Evolutionary conservation across 371 early-diverging fungal genomes (phyloP).

Genomic region (Mortierella sp.): DNA sequence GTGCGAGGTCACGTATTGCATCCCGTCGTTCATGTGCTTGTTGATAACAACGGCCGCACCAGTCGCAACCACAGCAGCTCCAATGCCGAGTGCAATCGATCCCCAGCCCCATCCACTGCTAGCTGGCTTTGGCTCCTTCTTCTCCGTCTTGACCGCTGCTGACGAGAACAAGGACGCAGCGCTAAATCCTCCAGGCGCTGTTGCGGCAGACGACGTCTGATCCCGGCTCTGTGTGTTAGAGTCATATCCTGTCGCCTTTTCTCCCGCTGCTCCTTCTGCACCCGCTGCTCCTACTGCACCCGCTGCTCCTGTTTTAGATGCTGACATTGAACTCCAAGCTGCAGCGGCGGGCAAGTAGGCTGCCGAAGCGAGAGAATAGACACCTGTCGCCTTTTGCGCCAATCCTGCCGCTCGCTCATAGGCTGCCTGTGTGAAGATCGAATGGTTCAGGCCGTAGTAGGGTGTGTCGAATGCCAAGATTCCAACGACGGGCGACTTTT

Average conservation of each 20-base stretch:
- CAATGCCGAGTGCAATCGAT: slow-evolving; percentile 62
- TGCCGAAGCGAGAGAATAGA: slow-evolving; percentile 29
- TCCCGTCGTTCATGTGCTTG: slow-evolving; percentile 58
- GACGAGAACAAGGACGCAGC: slow-evolving; percentile 30
- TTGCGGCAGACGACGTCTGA: not conserved
- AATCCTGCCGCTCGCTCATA: slow-evolving; percentile 46
- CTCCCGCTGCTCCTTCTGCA: not conserved
- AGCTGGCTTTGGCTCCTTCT: slow-evolving; percentile 22
- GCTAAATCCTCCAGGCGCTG: slow-evolving; percentile 13
- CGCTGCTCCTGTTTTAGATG: slow-evolving; percentile 5
- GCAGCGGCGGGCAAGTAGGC: slow-evolving; percentile 60
- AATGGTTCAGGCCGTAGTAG: slow-evolving; percentile 68
- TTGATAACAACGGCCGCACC: slow-evolving; percentile 64
- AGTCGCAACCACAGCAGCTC: slow-evolving; percentile 65
- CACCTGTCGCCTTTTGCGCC: slow-evolving; percentile 49
- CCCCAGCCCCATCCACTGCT: slow-evolving; percentile 61
- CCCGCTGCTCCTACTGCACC: not conserved
- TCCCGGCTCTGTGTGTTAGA: not conserved
- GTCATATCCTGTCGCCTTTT: slow-evolving; percentile 5
- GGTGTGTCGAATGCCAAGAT: slow-evolving; percentile 75
- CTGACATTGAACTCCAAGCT: slow-evolving; percentile 39
- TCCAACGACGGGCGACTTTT: slow-evolving; percentile 63
- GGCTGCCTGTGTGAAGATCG: slow-evolving; percentile 55
- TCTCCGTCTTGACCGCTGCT: slow-evolving; percentile 19
- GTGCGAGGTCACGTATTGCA: slow-evolving; percentile 64